Base-by-base conservation (phyloP, 169 alveolate genomes). In the Plasmodium gaboni region DNA sequence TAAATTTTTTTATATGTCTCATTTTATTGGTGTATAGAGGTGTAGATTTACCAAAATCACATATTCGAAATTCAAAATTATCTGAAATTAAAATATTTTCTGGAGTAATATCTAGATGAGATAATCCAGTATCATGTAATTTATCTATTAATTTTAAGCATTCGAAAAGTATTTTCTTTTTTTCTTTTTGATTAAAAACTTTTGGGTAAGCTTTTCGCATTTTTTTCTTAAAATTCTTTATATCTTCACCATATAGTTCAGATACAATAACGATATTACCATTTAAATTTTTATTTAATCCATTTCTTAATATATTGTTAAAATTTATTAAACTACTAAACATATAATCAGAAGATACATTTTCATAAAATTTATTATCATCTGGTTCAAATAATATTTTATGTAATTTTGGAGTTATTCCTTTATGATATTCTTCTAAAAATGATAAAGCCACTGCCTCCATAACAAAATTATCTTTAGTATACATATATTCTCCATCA, bases 391-490 rank as follows among this genome's bases (percentile, higher is more conserved):
- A 92, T 24, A 94, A 73, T 51, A 94, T 80, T 3, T 94, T 93
- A 42, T 83, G 85, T 53, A 94, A 91, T 10, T 90, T 93, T 9
- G 96, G 95, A 17, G 95, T 92, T 71, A 92, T 87, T 19, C 93
- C 92, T 50, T 73, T 87, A 46, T 92, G 92, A 5, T 50, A 65
- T 24, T 78, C 89, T 50, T 67, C 67, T 57, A 78, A 44, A 57
- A 93, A 94, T 22, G 97, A 94, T 38, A 92, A 88, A 10, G 94
- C 90, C 10, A 96, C 94, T 10, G 97, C 97, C 48, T 94, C 97
- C 92, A 92, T 92, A 1, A 94, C 97, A 72, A 93, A 94, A 61
- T 94, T 94, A 22, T 94, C 97, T 10, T 96, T 96, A 87, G 93
- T 96, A 6, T 95, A 92, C 50, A 94, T 88, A 63, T 89, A 94